Conservation (phyloP, 2,329 filamentous ascomycete species). For the Penicillium glabrum region DNA sequence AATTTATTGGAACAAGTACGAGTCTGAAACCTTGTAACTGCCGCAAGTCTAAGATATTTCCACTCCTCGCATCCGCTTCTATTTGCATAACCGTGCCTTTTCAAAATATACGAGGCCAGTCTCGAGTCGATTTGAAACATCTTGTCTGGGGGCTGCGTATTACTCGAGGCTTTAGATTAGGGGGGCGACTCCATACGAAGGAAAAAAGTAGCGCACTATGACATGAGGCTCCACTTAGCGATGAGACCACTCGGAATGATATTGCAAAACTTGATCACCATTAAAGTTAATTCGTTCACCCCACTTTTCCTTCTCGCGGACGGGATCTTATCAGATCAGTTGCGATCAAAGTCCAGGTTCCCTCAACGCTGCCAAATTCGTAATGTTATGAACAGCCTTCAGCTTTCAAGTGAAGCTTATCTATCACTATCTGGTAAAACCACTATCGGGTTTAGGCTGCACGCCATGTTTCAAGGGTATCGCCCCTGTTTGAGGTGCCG, state of each 20-base stretch:
- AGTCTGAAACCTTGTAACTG: neutral
- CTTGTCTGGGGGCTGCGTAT: too few species aligned
- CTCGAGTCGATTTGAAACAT: too few species aligned
- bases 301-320: neutral
- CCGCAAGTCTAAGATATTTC: neutral
- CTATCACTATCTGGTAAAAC: neutral
- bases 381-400: neutral
- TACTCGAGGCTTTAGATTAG: too few species aligned
- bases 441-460: neutral
- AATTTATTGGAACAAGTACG: neutral
- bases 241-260: constrained; percentile 8
- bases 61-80: neutral
- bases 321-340: neutral
- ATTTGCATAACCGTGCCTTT: neutral
- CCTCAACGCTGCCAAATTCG: neutral
- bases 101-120: neutral
- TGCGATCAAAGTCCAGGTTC: neutral
- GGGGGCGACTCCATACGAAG: neutral
- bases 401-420: neutral
- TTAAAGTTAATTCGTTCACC: neutral
- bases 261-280: neutral
- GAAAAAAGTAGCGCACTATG: neutral
- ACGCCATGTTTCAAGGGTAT: neutral
- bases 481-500: neutral
- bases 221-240: neutral